Evolutionary conservation across 73 alveolate species (phyloP).

Genomic region (Halteria grandinella): DNA sequence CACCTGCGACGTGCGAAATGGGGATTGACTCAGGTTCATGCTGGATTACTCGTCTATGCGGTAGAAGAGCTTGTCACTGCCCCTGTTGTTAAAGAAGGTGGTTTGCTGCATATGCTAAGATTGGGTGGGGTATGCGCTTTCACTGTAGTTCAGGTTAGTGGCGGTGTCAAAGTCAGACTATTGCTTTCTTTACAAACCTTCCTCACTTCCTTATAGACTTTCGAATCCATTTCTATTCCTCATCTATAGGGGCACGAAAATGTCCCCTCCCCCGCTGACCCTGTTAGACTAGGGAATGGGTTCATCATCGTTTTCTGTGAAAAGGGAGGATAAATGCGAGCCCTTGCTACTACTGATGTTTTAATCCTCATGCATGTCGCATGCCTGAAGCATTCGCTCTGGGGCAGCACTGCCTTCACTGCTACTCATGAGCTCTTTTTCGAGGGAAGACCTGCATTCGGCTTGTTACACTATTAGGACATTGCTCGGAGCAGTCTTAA

Average conservation of each 20-base stretch:
- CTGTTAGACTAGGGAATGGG: conserved; percentile 1
- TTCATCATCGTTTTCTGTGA: conserved; percentile 5
- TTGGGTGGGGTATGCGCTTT: conserved; percentile 15
- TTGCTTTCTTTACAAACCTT: conserved; percentile 6
- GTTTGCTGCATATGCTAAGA: neutral
- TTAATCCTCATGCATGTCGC: conserved; percentile 29
- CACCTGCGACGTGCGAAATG: neutral
- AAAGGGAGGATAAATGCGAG: neutral
- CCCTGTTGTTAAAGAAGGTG: neutral
- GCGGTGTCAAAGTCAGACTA: no score
- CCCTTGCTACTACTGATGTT: neutral
- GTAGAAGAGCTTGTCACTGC: neutral
- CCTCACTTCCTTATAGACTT: neutral
- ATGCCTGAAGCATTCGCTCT: no score
- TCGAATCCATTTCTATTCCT: neutral
- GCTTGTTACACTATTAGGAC: conserved; percentile 20
- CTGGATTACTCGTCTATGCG: neutral
- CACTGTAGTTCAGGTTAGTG: conserved; percentile 36
- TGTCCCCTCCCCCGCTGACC: neutral
- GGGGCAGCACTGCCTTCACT: no score
- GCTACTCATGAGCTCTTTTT: no score
- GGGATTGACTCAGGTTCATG: conserved; percentile 1
- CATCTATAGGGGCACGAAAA: neutral
- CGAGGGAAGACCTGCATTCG: conserved; percentile 2
- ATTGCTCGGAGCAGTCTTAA: conserved; percentile 31